A percentile compares a stretch with the other conserved stretches of the same genome.
Evolutionary conservation across 306 rosid genomes (phyloP).

Genomic region (Corylus americana): DNA sequence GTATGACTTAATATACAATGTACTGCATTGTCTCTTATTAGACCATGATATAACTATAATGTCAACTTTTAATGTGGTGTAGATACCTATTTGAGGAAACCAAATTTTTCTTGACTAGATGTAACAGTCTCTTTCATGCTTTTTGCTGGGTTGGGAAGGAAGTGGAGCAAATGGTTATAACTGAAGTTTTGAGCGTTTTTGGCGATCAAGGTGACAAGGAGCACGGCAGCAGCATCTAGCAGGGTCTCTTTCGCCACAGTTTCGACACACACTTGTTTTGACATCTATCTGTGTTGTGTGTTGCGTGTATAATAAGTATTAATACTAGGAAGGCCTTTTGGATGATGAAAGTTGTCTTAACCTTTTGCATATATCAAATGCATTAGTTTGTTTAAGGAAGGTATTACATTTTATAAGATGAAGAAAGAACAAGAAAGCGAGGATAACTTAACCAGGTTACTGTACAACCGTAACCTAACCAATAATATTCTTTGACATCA

Average conservation of each 20-base stretch:
- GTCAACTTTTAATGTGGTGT: not conserved
- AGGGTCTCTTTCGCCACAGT: not conserved
- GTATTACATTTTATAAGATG: too few relatives aligned
- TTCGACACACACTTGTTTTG: not conserved
- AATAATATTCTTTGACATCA: conserved; percentile 88
- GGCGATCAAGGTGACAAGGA: too few relatives aligned
- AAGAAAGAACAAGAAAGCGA: too few relatives aligned
- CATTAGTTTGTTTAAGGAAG: too few relatives aligned
- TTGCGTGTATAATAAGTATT: not conserved
- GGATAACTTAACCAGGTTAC: conserved; percentile 35
- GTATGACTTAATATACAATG: not conserved
- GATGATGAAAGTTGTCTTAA: not conserved
- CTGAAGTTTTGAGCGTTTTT: not conserved
- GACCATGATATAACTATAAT: not conserved
- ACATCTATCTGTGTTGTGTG: not conserved
- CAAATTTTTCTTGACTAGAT: not conserved
- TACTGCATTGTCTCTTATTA: not conserved
- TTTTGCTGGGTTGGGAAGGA: not conserved
- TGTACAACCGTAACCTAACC: conserved; percentile 96
- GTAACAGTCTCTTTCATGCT: not conserved
- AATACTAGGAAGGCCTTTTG: not conserved
- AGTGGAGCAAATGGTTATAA: not conserved
- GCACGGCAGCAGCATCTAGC: not conserved
- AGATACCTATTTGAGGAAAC: not conserved
- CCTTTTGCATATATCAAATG: not conserved